Base-by-base conservation (phyloP, 352 stramenopile species). In the Globisporangium cederbergense region DNA sequence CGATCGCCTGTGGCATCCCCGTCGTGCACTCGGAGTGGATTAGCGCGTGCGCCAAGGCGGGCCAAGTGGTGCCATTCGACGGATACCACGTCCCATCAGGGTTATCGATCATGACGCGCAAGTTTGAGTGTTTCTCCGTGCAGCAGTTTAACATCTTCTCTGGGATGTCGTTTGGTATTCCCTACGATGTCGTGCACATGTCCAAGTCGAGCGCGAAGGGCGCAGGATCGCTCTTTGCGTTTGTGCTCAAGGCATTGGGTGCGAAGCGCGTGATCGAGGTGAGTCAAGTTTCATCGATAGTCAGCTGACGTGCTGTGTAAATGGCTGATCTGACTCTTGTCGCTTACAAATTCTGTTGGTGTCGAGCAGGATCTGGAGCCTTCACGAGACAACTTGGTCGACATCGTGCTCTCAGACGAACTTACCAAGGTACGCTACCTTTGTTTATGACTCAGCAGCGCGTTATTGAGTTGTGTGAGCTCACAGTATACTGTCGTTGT, bases 1-100 rank as follows among this genome's bases (percentile, higher is more conserved):
- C 86, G 6, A 55, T 95, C 56, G 81, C 81, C n/a, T 90, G 77
- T 62, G 82, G 83, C n/a, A 90, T 95, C 18, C 82, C 86, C 14
- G 81, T 95, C 3, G 71, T 95, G 18, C 86, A 95, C 67, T 81
- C 86, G 0, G 86, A 93, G 49, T 95, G 86, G 86, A 77, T 95
- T 13, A 78, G 84, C 30, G 73, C 73, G 53, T 93, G 86, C 54
- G 80, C 87, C 50, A 74, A 77, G 42, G 63, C 64, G n/a, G 71
- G 69, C 1, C 50, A 72, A 34, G 61, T 83, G n/a, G 49, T 90
- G 43, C 76, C 85, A 3, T 88, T 93, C 16, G 75, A 89, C 20
- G 82, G 86, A 8, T 95, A 89, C 63, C 77, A 71, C 58, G 75
- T 93, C 7, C 84, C 84, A 38, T 86, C 74, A 30, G 84, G 84